These are phyloP conservation scores for Haplosporangium sp. DNA, from an alignment of 371 early-diverging fungal genomes.

Conservation along the genomic window DNA sequence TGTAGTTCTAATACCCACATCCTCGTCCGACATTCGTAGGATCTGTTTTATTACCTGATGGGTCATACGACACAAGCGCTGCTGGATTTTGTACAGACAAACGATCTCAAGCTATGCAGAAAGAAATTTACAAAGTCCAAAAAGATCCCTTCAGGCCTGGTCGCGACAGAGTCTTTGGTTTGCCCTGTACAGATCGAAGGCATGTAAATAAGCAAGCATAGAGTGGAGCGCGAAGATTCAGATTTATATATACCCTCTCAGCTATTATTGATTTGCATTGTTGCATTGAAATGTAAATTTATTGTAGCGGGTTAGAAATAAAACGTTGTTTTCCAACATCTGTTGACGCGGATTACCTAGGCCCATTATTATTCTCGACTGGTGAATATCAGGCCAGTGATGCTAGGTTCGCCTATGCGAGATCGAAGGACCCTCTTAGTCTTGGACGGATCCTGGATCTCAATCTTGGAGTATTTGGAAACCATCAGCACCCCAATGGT, in stretches of 20 bases:
- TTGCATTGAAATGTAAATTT: background rate
- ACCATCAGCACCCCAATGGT: slow-evolving; percentile 30
- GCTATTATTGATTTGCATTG: background rate
- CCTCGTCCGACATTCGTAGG: slow-evolving; percentile 21
- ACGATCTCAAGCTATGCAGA: slow-evolving; percentile 59
- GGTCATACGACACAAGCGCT: slow-evolving; percentile 61
- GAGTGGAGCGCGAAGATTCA: background rate
- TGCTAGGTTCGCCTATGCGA: slow-evolving; percentile 13
- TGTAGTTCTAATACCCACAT: background rate
- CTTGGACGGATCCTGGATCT: slow-evolving; percentile 34
- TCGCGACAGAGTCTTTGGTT: slow-evolving; percentile 33
- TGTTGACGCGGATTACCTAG: too few species aligned
- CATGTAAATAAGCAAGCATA: slow-evolving; percentile 6
- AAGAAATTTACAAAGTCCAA: slow-evolving; percentile 61
- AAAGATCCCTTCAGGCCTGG: slow-evolving; percentile 58
- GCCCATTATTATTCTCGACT: slow-evolving; percentile 9
- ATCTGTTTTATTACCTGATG: slow-evolving; percentile 61
- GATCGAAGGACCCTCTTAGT: slow-evolving; percentile 13
- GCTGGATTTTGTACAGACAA: slow-evolving; percentile 57
- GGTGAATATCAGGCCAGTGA: slow-evolving; percentile 30
- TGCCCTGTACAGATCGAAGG: slow-evolving; percentile 45
- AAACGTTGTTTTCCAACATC: too few species aligned
- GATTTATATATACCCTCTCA: too few species aligned
- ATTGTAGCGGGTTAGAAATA: too few species aligned
- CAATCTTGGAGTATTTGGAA: slow-evolving; percentile 30